Evolutionary conservation across 1,284 basidiomycete genomes (phyloP), one percentile per base, ranked within the genome.

Genomic region (Ganoderma lingzhi): DNA sequence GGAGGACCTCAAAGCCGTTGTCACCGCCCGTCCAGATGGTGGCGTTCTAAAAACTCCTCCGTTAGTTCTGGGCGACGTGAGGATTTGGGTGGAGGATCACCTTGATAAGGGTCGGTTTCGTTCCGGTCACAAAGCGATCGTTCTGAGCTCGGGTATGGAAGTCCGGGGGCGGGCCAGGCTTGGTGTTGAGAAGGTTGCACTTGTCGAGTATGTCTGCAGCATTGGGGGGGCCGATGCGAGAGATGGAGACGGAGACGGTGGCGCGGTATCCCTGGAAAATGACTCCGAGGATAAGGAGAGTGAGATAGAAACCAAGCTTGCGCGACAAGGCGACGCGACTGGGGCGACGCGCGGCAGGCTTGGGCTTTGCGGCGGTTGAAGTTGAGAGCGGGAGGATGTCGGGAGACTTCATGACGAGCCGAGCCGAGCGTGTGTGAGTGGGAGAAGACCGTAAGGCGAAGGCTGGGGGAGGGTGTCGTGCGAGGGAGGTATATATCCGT

Each of bases 51-150:
- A 19, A 17, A 95, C 85, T 42, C 8, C 8, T 17, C 19, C 3
- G 37, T 41, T 17, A 56, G 41, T 19, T 51, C 44, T 1, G 6
- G 4, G 30, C 8, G 28, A 14, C 12, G 19, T 2, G 53, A 41
- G 12, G 23, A 41, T 17, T 1, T n/a, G 17, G 6, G 19, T 5
- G 19, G 1, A 55, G 2, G 56, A 66, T 30, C 35, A 75, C 76
- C 44, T 67, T 72, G 59, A 78, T 76, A 67, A 92, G 81, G 1
- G 87, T 84, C 6, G 90, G 82, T 58, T 81, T 82, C 0, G 91
- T 91, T 19, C 89, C 90, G 3, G 80, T 76, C 30, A 87, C 90
- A 75, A 87, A 93, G 6, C 94, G 84, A 77, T 95, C 93, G 14
- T 89, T 93, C 37, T 80, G 75, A 1, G 80, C 83, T 14, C 93